Evolutionary conservation across 768 basidiomycete genomes (phyloP), one percentile per base, ranked within the genome.

Genomic region (Kockovaella imperatae): DNA sequence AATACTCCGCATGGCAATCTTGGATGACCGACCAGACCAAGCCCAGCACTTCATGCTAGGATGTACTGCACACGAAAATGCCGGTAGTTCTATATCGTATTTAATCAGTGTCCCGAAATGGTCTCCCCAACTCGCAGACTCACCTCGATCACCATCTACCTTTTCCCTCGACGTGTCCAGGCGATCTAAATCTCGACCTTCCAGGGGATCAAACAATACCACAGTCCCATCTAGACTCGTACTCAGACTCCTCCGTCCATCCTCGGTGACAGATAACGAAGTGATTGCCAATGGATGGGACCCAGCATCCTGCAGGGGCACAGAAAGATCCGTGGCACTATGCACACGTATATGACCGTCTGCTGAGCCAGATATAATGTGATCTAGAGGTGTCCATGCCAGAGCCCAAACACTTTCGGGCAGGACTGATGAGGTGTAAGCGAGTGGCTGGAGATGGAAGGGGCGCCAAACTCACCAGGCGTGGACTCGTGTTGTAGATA

Each of bases 151-250:
- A 20, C 78, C 75, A 14, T 77, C 79, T 10, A 77, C 77, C 3
- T 70, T 73, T n/a, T 76, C 76, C 38, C 81, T 76, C 60, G 80
- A 89, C 54, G 86, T 89, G 68, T 89, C 87, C 49, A 80, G 79
- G 47, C 75, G 79, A 10, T 80, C 84, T 0, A 80, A 67, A 2
- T 83, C 65, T 29, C 78, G 75, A 3, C 83, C 83, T 15, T 74
- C 77, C 29, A 77, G 71, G 38, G 89, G 67, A 63, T 90, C 82
- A 78, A 83, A 83, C 21, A 91, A 72, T 39, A 74, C 77, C 0
- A 87, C 87, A 24, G 83, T 78, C 1, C 90, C 90, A 60, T 93
- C 89, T 17, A 91, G 75, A 46, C 83, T 83, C 60, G 88, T 88
- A 58, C 82, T 84, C 36, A 95, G 68, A 0, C 80, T 87, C 25